Conservation (phyloP, 2,329 filamentous ascomycete genomes). For the Diaporthe amygdali region DNA sequence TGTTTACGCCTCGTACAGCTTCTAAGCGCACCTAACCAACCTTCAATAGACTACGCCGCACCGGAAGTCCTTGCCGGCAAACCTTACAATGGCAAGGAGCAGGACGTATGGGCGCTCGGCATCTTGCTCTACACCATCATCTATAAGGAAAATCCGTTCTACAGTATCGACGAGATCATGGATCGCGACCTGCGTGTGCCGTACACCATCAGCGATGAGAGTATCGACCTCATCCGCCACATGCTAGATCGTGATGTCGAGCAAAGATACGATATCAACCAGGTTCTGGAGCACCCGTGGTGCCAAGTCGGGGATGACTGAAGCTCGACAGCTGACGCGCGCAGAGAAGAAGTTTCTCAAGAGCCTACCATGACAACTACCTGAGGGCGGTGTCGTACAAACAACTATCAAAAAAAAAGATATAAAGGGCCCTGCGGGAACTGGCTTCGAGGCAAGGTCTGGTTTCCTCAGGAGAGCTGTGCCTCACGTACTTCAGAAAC, state of each 20-base stretch:
- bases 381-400: background rate
- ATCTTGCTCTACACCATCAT: constrained; percentile 98
- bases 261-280: constrained; percentile 81
- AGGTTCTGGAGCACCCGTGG: constrained; percentile 92
- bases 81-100: constrained; percentile 92
- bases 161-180: constrained; percentile 99
- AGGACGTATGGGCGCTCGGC: constrained; percentile 97
- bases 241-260: constrained; percentile 94
- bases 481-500: background rate
- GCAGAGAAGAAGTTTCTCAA: background rate
- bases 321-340: background rate
- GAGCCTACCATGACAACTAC: background rate
- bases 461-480: background rate
- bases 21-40: constrained; percentile 12
- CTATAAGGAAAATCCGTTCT: constrained; percentile 99
- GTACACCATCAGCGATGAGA: constrained; percentile 86
- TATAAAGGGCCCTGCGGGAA: background rate
- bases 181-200: constrained; percentile 93
- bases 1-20: constrained; percentile 37
- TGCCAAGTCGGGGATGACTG: constrained; percentile 38
- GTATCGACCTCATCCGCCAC: constrained; percentile 85
- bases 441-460: background rate
- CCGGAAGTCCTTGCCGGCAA: constrained; percentile 95
- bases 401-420: background rate
- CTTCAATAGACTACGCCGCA: constrained; percentile 83